Conservation (phyloP, 2,329 filamentous ascomycete genomes). For the Orbilia blumenaviensis region DNA sequence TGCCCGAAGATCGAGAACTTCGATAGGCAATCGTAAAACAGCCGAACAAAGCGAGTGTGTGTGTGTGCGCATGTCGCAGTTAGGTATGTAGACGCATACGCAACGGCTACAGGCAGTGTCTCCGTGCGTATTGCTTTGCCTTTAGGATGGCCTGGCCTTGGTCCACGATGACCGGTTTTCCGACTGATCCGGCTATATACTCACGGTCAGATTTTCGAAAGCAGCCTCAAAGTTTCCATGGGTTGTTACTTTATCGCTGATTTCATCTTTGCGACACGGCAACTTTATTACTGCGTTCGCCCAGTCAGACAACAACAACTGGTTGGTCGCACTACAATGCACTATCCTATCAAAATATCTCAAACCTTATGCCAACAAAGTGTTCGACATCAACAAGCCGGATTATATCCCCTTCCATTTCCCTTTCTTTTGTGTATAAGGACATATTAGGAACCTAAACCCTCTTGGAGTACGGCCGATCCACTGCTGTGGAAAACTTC, state of each 20-base stretch:
- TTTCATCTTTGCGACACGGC: slow-evolving; percentile 41
- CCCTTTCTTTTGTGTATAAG: neutral
- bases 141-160: neutral
- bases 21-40: slow-evolving; percentile 34
- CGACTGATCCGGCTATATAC: slow-evolving; percentile 41
- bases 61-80: neutral
- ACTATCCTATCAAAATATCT: neutral
- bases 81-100: neutral
- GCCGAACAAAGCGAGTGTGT: slow-evolving; percentile 2
- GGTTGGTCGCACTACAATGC: slow-evolving; percentile 1
- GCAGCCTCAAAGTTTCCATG: neutral
- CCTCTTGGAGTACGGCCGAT: slow-evolving; percentile 18
- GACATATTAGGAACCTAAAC: slow-evolving; percentile 1
- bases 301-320: slow-evolving; percentile 5
- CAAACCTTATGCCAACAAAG: neutral
- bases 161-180: slow-evolving; percentile 30
- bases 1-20: slow-evolving; percentile 38
- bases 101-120: slow-evolving; percentile 17
- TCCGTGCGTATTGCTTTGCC: neutral
- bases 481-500: slow-evolving; percentile 24
- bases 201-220: slow-evolving; percentile 4
- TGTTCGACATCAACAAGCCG: neutral
- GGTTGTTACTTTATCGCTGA: slow-evolving; percentile 19
- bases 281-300: slow-evolving; percentile 39
- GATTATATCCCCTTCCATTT: neutral